Evolutionary conservation across 495 filamentous ascomycete species (phyloP), one percentile per base, ranked within the genome.

Genomic region (Neurospora sp.): DNA sequence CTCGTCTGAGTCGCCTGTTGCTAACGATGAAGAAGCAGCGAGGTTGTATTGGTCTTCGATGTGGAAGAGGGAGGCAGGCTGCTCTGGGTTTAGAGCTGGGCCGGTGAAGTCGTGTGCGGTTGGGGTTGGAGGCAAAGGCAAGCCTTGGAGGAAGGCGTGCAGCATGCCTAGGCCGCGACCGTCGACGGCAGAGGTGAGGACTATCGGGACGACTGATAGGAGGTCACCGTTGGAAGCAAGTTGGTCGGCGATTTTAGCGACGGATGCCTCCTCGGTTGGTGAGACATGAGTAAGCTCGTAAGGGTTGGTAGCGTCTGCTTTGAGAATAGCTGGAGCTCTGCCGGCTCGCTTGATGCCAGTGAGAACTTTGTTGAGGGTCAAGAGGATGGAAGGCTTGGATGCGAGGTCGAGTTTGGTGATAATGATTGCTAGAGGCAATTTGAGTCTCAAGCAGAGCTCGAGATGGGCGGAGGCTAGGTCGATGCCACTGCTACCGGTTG

Each of bases 391-490:
- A 1, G 82, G 78, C 71, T 90, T 93, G 14, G 90, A 92, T 20
- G 94, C 94, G 72, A 97, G 81, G 77, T 99, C 96, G 66, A 95
- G 84, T 78, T 98, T 99, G 0, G 96, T 98, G 69, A 99, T 92
- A 9, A 93, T 87, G 5, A 98, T 88, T 9, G 92, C 85, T 69
- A 96, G 81, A 0, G 94, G 92, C 31, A 94, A 82, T 9, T 88
- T 86, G 20, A 99, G 81, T 71, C 92, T 91, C 23, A 97, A 83
- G 80, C 94, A 97, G 12, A 99, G 86, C 31, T 94, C 89, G n/a
- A 99, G 85, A 80, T 98, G 93, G 0, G 92, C 90, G 76, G 90
- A 86, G 20, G 90, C 92, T 38, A 94, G 82, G 74, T 94, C 91
- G 48, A 89, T 86, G 6, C 79, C 79, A 10, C 84, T 82, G 31